A percentile compares a stretch with the other conserved stretches of the same genome.
Evolutionary conservation across 2,329 filamentous ascomycete genomes (phyloP).

Genomic region (Zymoseptoria ardabiliae): DNA sequence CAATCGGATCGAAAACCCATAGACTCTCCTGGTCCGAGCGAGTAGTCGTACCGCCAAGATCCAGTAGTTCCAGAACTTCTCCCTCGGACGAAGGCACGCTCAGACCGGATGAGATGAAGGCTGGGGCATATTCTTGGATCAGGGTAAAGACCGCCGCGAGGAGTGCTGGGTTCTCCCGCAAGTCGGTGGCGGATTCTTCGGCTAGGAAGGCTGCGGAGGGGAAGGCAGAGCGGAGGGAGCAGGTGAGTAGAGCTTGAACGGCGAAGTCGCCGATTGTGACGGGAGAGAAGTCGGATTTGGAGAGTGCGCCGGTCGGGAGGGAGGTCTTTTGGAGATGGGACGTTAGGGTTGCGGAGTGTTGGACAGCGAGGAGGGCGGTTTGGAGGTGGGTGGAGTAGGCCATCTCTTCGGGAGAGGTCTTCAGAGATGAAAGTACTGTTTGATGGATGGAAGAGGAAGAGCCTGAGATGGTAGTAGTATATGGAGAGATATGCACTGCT

Average conservation of each 20-base stretch:
- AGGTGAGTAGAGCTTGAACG: slow-evolving; percentile 55
- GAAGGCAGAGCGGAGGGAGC: slow-evolving; percentile 47
- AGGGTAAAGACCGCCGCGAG: slow-evolving; percentile 51
- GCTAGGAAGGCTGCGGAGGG: slow-evolving; percentile 53
- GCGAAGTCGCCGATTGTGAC: slow-evolving; percentile 60
- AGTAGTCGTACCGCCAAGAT: slow-evolving; percentile 41
- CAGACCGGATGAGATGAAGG: slow-evolving; percentile 28
- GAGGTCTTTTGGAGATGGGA: slow-evolving; percentile 42
- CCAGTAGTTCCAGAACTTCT: slow-evolving; percentile 56
- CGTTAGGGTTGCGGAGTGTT: slow-evolving; percentile 43
- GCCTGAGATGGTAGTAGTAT: background rate
- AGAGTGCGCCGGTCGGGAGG: slow-evolving; percentile 42
- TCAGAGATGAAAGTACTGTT: background rate
- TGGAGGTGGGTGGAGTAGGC: slow-evolving; percentile 13
- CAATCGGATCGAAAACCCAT: slow-evolving; percentile 60
- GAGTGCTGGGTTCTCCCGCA: slow-evolving; percentile 44
- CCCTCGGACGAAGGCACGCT: slow-evolving; percentile 40
- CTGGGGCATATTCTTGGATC: slow-evolving; percentile 32
- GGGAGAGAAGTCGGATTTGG: slow-evolving; percentile 52
- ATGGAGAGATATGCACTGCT: background rate
- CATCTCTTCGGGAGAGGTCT: background rate
- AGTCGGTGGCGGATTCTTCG: slow-evolving; percentile 51
- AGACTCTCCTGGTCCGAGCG: slow-evolving; percentile 41
- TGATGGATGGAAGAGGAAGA: background rate
- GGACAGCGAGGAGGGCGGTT: slow-evolving; percentile 15